Evolutionary conservation across 352 stramenopile genomes (phyloP), one percentile per base, ranked within the genome.

Genomic region (Phytophthora sp.): DNA sequence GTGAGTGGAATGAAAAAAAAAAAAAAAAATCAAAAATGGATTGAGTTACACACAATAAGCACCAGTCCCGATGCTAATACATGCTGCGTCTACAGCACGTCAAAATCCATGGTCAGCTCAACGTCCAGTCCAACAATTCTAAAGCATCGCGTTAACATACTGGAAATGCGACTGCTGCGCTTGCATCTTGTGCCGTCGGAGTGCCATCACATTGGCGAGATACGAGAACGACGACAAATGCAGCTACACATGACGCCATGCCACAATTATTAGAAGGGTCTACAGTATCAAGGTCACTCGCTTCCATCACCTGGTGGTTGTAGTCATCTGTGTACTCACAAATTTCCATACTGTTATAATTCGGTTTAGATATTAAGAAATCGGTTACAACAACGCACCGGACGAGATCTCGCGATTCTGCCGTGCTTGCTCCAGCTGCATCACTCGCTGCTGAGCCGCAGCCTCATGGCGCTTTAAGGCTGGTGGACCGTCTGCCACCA

Each of bases 311-410:
- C 71, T 85, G 74, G 49, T 63, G 76, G 60, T 82, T 82, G 60
- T 82, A 85, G 59, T 81, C 74, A 35, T 77, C 74, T 85, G 6
- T n/a, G n/a, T n/a, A n/a, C n/a, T n/a, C n/a, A n/a, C n/a, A n/a
- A n/a, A n/a, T n/a, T n/a, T n/a, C n/a, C n/a, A n/a, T n/a, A n/a
- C n/a, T n/a, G n/a, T n/a, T n/a, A n/a, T n/a, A n/a, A n/a, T n/a
- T n/a, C n/a, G n/a, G n/a, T n/a, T n/a, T n/a, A n/a, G 9, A 46
- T 31, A 2, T 16, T 18, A 12, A 45, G 12, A n/a, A 42, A 18
- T 9, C 23, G 21, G 21, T 1, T 38, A 53, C 23, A 46, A 11
- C 49, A 42, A 21, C 57, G 47, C 24, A 85, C 76, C 71, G 51
- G 60, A 44, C 0, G 71, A 79, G 47, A 85, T 85, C 36, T 82